Conservation (phyloP, 306 rosid species). For the Vachellia collinsii region DNA sequence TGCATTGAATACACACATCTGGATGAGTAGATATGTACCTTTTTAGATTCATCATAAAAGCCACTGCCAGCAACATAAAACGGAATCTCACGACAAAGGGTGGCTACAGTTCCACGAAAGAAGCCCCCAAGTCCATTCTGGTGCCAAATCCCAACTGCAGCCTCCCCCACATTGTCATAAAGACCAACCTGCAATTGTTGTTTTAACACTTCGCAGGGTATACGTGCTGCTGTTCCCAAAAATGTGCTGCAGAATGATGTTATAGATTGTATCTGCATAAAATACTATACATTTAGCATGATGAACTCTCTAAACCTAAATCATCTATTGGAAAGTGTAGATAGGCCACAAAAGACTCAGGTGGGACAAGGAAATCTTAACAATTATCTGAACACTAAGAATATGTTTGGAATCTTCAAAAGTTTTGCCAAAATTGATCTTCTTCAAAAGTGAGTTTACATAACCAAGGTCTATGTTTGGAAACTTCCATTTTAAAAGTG, state of each 20-base stretch:
- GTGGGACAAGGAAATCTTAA: background rate
- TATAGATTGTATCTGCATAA: constrained; percentile 79
- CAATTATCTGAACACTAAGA: constrained; percentile 4
- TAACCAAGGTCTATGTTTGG: background rate
- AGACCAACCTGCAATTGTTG: constrained; percentile 94
- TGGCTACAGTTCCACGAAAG: constrained; percentile 98
- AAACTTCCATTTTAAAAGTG: background rate
- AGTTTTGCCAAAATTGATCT: background rate
- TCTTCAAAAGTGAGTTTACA: background rate
- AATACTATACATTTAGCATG: constrained; percentile 29
- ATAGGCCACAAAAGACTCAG: background rate
- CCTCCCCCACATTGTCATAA: constrained; percentile 84
- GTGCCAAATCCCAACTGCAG: constrained; percentile 79
- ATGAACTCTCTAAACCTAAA: background rate
- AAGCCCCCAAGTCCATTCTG: constrained; percentile 93
- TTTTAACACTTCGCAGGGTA: constrained; percentile 95
- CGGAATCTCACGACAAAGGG: constrained; percentile 98
- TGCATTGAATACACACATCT: no score
- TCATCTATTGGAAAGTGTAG: background rate
- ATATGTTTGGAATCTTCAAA: background rate
- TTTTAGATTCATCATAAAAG: constrained; percentile 89
- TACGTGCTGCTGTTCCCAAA: constrained; percentile 96
- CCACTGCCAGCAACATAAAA: constrained; percentile 98
- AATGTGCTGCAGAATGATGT: constrained; percentile 93
- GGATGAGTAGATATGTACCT: constrained; percentile 46